Percentiles rank a stretch among this genome's conserved stretches.
Evolutionary conservation across 768 basidiomycete genomes (phyloP).

Genomic region (Harrya chromipes): DNA sequence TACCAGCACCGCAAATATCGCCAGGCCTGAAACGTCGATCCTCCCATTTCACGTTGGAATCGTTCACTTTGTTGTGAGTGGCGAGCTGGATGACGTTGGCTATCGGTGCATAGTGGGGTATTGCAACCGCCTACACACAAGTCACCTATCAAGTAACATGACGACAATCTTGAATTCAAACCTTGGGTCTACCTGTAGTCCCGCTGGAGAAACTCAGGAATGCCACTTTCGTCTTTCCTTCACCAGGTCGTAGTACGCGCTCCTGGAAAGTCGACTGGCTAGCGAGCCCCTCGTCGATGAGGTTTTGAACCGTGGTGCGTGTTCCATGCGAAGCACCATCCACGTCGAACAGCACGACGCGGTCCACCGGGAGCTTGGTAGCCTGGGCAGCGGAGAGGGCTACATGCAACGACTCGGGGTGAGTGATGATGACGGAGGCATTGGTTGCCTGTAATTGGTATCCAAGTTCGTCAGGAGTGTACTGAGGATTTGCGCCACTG

Average conservation of each 20-base stretch:
- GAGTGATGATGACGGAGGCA: conserved; percentile 47
- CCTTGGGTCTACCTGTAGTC: conserved; percentile 75
- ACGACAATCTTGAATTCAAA: conserved; percentile 14
- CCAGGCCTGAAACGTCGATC: conserved; percentile 56
- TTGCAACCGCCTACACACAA: conserved; percentile 49
- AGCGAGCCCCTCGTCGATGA: conserved; percentile 49
- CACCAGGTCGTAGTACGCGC: conserved; percentile 49
- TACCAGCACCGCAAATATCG: conserved; percentile 59
- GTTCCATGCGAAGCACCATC: conserved; percentile 8
- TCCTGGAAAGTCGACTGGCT: conserved; percentile 43
- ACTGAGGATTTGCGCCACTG: conserved; percentile 63
- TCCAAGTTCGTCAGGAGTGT: conserved; percentile 52
- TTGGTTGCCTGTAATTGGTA: conserved; percentile 53
- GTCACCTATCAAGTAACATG: background rate
- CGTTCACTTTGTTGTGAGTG: conserved; percentile 48
- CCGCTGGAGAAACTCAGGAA: conserved; percentile 73
- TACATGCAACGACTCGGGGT: conserved; percentile 41
- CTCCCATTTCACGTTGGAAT: conserved; percentile 35
- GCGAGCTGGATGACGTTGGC: conserved; percentile 62
- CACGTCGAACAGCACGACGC: conserved; percentile 42
- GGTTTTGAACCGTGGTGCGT: conserved; percentile 39
- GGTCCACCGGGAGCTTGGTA: conserved; percentile 40
- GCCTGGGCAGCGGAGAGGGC: conserved; percentile 44
- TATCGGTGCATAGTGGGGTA: conserved; percentile 57
- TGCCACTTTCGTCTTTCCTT: conserved; percentile 67